Base-by-base conservation (phyloP, 2,329 filamentous ascomycete species). In the Fusarium begoniae region DNA sequence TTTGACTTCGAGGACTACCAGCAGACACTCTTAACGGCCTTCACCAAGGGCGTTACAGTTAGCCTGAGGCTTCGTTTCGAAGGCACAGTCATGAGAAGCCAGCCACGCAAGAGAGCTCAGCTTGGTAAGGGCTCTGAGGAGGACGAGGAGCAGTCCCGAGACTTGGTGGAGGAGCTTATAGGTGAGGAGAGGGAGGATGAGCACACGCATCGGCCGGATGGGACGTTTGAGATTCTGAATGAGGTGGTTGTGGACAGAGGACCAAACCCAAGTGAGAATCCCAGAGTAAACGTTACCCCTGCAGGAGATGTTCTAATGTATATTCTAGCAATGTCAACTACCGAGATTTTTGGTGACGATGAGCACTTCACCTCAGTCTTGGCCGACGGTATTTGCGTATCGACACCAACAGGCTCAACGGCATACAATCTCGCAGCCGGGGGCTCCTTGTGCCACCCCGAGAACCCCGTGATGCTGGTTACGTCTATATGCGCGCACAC, bases 231-330 rank as follows among this genome's bases (percentile, higher is more conserved):
- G 82, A 97, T 98, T 66, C 85, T 99, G 71, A 99, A 99, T 78
- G 96, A 99, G 81, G 91, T 98, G n/a, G 96, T 99, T 14, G 90
- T 98, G 37, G 96, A 99, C 79, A 89, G 96, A 24, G 96, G 96
- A 1, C 96, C 96, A 12, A 98, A 97, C 82, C 91, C 96, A 51
- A 98, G 93, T 94, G 85, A 85, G 91, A 86, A 53, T 43, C 55
- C 53, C 38, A 77, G 20, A 62, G 43, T 41, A 43, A 48, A 53
- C 20, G 32, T 38, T 40, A 20, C 37, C 43, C 47, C 45, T 55
- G 56, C 35, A 57, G 56, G 32, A 69, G 40, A 60, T 55, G 59
- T 48, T 32, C 48, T 61, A 55, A 53, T 65, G 38, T 69, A 69
- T 68, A 37, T 50, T 38, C 28, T 75, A 95, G 93, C 95, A 61